These are phyloP conservation scores for Rhizophora apiculata DNA, from an alignment of 345 rosid genomes.

Conservation along the genomic window DNA sequence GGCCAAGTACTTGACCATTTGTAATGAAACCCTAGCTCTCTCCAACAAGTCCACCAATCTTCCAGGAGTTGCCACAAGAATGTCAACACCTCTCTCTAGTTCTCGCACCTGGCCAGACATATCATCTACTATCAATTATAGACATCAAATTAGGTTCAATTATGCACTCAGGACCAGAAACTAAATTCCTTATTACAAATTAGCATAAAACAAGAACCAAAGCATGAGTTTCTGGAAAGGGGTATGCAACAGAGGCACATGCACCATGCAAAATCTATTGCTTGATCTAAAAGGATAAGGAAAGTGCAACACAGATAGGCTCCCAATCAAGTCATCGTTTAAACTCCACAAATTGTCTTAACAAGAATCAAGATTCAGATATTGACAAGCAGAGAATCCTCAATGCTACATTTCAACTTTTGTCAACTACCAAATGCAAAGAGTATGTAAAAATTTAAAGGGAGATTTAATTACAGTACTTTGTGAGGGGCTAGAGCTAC, in stretches of 20 bases:
- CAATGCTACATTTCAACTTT: too few relatives aligned
- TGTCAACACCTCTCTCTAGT: conserved; percentile 94
- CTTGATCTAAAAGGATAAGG: background rate
- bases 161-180: background rate
- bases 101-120: conserved; percentile 69
- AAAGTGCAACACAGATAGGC: background rate
- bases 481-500: too few relatives aligned
- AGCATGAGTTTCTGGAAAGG: too few relatives aligned
- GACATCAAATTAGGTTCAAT: too few relatives aligned
- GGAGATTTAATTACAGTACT: too few relatives aligned
- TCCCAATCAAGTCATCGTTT: background rate
- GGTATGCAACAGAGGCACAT: background rate
- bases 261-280: background rate
- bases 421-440: too few relatives aligned
- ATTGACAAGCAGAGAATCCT: background rate
- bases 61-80: conserved; percentile 99
- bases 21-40: conserved; percentile 94
- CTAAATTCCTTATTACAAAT: too few relatives aligned
- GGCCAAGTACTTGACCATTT: conserved; percentile 84
- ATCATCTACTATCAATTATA: background rate
- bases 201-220: background rate
- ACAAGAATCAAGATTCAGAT: background rate
- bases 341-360: background rate
- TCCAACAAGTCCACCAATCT: conserved; percentile 91
- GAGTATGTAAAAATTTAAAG: too few relatives aligned